A percentile compares a stretch with the other conserved stretches of the same genome.
phyloP scores from a whole-genome alignment of 495 filamentous ascomycete genomes.

The Aspergillus cavernicola region DNA sequence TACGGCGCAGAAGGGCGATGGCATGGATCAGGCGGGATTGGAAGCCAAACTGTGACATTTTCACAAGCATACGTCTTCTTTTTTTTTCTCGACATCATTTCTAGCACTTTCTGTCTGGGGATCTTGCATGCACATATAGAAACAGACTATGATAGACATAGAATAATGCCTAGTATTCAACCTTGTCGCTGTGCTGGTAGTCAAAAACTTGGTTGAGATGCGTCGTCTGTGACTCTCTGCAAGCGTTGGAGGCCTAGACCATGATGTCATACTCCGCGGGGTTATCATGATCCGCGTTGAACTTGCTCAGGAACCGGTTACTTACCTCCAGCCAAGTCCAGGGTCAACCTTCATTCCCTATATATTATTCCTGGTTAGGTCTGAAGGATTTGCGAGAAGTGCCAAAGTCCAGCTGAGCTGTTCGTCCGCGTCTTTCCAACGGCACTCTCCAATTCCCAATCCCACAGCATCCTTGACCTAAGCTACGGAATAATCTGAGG shows the following conservation, averaged over 20 bases:
- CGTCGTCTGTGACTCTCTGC: constrained; percentile 2
- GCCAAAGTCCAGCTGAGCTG: not conserved
- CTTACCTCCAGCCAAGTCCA: not conserved
- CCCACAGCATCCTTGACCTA: not conserved
- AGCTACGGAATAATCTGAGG: not conserved
- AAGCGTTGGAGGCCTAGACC: not conserved
- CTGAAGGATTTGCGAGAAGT: not conserved
- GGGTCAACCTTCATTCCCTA: not conserved
- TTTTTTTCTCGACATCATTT: too few relatives aligned
- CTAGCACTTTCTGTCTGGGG: too few relatives aligned
- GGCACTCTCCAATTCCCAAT: not conserved
- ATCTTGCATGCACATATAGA: constrained; percentile 6
- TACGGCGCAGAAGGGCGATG: constrained; percentile 13
- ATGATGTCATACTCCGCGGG: constrained; percentile 25
- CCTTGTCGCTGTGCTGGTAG: not conserved
- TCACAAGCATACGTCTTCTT: too few relatives aligned
- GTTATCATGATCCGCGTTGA: constrained; percentile 3
- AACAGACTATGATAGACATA: constrained; percentile 4
- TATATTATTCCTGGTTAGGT: too few relatives aligned
- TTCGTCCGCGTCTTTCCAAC: not conserved
- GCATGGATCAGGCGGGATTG: constrained; percentile 9
- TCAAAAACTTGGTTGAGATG: constrained; percentile 1
- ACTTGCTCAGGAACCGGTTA: constrained; percentile 18
- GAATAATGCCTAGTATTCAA: too few relatives aligned
- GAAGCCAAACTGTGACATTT: constrained; percentile 18